These are phyloP conservation scores for Stygiomarasmius scandens DNA, from an alignment of 1,284 basidiomycete genomes.

Conservation along the genomic window DNA sequence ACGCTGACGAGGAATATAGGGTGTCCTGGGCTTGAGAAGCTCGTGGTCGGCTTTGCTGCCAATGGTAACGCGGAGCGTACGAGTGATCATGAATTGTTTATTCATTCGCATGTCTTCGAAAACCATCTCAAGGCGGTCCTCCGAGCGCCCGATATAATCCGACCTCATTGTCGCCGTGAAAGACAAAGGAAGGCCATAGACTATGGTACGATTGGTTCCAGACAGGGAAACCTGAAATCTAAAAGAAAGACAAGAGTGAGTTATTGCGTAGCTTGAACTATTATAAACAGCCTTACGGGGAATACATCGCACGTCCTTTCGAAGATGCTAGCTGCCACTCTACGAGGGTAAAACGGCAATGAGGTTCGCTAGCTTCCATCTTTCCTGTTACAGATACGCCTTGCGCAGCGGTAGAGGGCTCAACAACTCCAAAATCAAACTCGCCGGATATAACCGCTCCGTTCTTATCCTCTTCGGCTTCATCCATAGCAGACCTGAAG, in stretches of 20 bases:
- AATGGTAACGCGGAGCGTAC: slow-evolving; percentile 42
- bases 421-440: slow-evolving; percentile 40
- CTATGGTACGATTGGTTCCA: slow-evolving; percentile 23
- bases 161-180: slow-evolving; percentile 40
- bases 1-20: slow-evolving; percentile 53
- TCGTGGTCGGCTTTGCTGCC: slow-evolving; percentile 51
- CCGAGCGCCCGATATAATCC: slow-evolving; percentile 46
- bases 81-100: slow-evolving; percentile 47
- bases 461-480: slow-evolving; percentile 36
- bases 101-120: slow-evolving; percentile 43
- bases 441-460: slow-evolving; percentile 31
- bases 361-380: slow-evolving; percentile 34
- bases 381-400: slow-evolving; percentile 25
- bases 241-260: slow-evolving; percentile 17
- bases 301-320: slow-evolving; percentile 26
- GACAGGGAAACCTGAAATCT: slow-evolving; percentile 34
- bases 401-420: slow-evolving; percentile 25
- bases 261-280: background rate
- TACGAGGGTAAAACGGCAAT: slow-evolving; percentile 31
- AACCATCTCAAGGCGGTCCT: slow-evolving; percentile 46
- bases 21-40: slow-evolving; percentile 48
- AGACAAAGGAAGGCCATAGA: slow-evolving; percentile 27
- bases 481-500: slow-evolving; percentile 24
- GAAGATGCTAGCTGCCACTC: slow-evolving; percentile 37
- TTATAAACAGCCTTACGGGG: slow-evolving; percentile 29